Conservation (phyloP, 495 filamentous ascomycete species). For the Xylaria scruposa region DNA sequence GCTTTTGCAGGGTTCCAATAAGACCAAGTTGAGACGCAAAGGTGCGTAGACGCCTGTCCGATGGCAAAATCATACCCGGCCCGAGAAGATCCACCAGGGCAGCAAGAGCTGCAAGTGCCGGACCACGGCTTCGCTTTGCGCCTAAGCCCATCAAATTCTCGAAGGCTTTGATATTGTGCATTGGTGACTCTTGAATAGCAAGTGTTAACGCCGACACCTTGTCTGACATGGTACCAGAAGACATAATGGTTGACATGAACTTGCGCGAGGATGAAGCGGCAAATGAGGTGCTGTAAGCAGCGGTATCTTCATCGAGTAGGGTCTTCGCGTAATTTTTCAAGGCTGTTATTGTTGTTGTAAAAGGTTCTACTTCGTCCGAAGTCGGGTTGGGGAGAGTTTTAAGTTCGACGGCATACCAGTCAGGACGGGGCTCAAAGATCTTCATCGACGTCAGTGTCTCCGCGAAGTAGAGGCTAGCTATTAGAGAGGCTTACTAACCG, state of each 20-base stretch:
- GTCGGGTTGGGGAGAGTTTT: slow-evolving; percentile 58
- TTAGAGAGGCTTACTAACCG: slow-evolving; percentile 50
- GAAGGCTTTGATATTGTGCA: slow-evolving; percentile 88
- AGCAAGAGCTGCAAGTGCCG: slow-evolving; percentile 87
- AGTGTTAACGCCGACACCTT: slow-evolving; percentile 95
- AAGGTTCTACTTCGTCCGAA: slow-evolving; percentile 56
- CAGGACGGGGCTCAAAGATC: slow-evolving; percentile 77
- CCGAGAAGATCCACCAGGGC: slow-evolving; percentile 94
- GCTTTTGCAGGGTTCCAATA: slow-evolving; percentile 67
- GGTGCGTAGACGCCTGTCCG: slow-evolving; percentile 75
- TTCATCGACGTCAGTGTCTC: slow-evolving; percentile 40
- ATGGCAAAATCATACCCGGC: slow-evolving; percentile 82
- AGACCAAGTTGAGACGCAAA: slow-evolving; percentile 85
- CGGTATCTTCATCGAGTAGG: slow-evolving; percentile 75
- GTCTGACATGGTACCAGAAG: slow-evolving; percentile 92
- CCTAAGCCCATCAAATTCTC: slow-evolving; percentile 81
- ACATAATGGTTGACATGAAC: slow-evolving; percentile 96
- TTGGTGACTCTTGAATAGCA: slow-evolving; percentile 90
- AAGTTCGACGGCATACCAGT: slow-evolving; percentile 79
- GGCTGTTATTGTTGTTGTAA: slow-evolving; percentile 68
- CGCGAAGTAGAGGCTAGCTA: not conserved
- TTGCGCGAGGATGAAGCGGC: slow-evolving; percentile 80
- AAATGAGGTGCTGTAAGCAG: slow-evolving; percentile 59
- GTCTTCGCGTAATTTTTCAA: slow-evolving; percentile 76
- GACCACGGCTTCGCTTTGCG: slow-evolving; percentile 88